Evolutionary conservation across 495 filamentous ascomycete genomes (phyloP).

Genomic region (Margaritispora aquatica): DNA sequence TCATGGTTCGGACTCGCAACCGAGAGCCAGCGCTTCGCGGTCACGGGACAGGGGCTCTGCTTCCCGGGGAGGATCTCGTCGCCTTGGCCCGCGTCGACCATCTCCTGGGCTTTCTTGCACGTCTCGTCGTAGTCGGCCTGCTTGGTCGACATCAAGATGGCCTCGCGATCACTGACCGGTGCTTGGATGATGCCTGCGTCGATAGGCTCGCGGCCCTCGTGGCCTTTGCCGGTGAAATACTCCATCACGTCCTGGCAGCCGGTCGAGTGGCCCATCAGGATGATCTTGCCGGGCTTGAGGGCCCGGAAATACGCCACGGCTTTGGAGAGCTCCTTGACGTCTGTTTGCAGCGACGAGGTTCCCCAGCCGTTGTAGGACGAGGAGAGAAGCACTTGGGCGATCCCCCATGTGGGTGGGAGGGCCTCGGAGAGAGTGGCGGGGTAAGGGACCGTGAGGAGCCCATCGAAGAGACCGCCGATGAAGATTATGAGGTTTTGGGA

Average conservation of each 20-base stretch:
- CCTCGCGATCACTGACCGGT: constrained; percentile 72
- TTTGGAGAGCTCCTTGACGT: constrained; percentile 65
- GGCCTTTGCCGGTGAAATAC: constrained; percentile 47
- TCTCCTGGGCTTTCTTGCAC: constrained; percentile 45
- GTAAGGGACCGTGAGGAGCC: constrained; percentile 63
- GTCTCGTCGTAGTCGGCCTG: constrained; percentile 41
- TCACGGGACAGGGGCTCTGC: constrained; percentile 49
- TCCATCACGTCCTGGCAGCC: constrained; percentile 86
- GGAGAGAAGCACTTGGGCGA: constrained; percentile 56
- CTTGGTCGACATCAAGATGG: constrained; percentile 34
- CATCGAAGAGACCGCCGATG: constrained; percentile 79
- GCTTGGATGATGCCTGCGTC: constrained; percentile 84
- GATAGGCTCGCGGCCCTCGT: constrained; percentile 38
- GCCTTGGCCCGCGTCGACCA: constrained; percentile 44
- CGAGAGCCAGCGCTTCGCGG: constrained; percentile 62
- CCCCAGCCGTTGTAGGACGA: constrained; percentile 73
- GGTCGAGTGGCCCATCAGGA: constrained; percentile 79
- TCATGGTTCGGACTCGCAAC: constrained; percentile 53
- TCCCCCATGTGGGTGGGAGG: constrained; percentile 56
- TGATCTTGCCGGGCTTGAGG: constrained; percentile 50
- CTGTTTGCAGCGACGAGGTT: constrained; percentile 55
- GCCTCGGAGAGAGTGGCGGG: constrained; percentile 42
- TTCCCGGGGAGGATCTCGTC: constrained; percentile 53
- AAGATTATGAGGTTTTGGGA: constrained; percentile 68
- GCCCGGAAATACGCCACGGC: constrained; percentile 64